phyloP scores from a whole-genome alignment of 2,329 filamentous ascomycete genomes.

The Diplodia sapinea region DNA sequence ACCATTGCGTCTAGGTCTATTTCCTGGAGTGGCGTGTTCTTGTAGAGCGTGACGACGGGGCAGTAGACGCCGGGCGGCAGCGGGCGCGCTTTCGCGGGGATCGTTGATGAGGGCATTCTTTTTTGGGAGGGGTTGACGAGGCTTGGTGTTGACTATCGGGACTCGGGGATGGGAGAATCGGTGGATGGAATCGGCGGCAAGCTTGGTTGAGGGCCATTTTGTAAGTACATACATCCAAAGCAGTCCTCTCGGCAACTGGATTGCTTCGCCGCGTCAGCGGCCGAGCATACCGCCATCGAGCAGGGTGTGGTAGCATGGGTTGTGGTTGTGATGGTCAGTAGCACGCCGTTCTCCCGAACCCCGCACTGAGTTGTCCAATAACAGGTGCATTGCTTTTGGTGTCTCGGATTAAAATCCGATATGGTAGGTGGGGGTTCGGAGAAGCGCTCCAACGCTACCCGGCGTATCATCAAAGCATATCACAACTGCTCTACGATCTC shows the following conservation, averaged over 20 bases:
- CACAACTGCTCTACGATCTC: too few relatives aligned
- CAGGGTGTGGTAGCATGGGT: not conserved
- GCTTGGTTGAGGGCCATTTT: not conserved
- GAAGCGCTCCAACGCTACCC: not conserved
- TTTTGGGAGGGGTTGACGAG: too few relatives aligned
- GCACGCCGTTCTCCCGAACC: constrained; percentile 3
- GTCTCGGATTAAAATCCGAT: constrained; percentile 22
- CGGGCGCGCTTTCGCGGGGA: constrained; percentile 43
- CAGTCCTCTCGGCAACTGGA: not conserved
- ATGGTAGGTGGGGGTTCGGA: not conserved
- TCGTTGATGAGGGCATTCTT: constrained; percentile 30
- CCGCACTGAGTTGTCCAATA: not conserved
- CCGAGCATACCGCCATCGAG: not conserved
- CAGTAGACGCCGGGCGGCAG: constrained; percentile 55
- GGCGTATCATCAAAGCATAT: too few relatives aligned
- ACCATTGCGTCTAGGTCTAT: constrained; percentile 54
- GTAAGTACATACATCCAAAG: not conserved
- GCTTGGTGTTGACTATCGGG: not conserved
- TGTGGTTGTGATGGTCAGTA: not conserved
- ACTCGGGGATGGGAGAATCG: not conserved
- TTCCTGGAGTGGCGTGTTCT: constrained; percentile 48
- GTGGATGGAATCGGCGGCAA: not conserved
- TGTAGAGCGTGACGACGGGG: constrained; percentile 56
- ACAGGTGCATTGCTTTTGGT: too few relatives aligned
- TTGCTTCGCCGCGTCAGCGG: not conserved